Percentiles rank a stretch among this genome's conserved stretches.
phyloP scores from a whole-genome alignment of 352 stramenopile species.

The Phytophthora podocarpi region DNA sequence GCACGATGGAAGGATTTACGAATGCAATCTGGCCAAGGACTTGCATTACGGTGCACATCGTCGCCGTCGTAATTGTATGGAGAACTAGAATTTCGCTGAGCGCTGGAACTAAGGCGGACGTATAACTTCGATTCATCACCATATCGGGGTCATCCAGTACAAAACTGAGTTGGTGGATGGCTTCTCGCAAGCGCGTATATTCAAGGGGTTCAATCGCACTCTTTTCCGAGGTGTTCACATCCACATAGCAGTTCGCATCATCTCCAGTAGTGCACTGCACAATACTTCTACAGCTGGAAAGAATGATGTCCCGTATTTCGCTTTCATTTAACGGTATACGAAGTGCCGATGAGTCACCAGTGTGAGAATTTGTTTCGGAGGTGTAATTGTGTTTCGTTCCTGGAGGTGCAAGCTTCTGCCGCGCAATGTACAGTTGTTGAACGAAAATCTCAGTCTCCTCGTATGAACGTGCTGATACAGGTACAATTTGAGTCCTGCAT shows the following conservation, averaged over 20 bases:
- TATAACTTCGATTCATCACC: constrained; percentile 16
- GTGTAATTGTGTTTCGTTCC: neutral
- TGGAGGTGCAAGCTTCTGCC: constrained; percentile 9
- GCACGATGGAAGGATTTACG: constrained; percentile 20
- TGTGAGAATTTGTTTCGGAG: neutral
- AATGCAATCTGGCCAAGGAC: constrained; percentile 32
- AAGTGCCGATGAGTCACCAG: neutral
- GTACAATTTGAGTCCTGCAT: constrained; percentile 34
- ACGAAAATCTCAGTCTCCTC: constrained; percentile 33
- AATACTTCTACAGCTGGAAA: constrained; percentile 15
- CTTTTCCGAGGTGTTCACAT: constrained; percentile 27
- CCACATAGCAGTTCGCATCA: constrained; percentile 5
- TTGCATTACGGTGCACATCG: constrained; percentile 32
- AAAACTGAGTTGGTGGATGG: constrained; percentile 25
- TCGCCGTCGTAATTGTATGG: constrained; percentile 25
- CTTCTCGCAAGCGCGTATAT: constrained; percentile 22
- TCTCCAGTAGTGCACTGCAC: constrained; percentile 19
- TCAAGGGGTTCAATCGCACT: constrained; percentile 7
- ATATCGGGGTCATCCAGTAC: constrained; percentile 29
- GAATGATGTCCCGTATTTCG: constrained; percentile 20
- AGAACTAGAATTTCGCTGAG: constrained; percentile 31
- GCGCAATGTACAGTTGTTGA: constrained; percentile 32
- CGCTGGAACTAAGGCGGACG: constrained; percentile 15
- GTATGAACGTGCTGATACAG: constrained; percentile 15
- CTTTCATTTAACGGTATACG: constrained; percentile 4